Conservation (phyloP, 495 filamentous ascomycete species). For the Trichoderma orchidacearum region DNA sequence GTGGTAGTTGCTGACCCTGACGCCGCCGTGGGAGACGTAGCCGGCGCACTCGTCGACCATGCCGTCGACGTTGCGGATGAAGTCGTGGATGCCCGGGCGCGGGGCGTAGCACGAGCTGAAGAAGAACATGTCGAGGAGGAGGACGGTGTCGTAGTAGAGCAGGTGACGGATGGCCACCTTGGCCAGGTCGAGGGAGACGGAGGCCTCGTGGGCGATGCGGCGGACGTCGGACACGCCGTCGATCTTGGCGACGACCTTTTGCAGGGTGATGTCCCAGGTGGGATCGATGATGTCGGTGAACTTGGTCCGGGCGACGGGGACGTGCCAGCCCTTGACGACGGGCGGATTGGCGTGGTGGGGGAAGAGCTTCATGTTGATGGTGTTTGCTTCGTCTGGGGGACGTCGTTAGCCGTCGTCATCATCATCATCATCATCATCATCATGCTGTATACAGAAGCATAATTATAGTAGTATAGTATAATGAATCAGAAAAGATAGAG, state of each 20-base stretch:
- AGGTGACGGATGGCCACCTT: conserved; percentile 77
- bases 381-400: conserved; percentile 69
- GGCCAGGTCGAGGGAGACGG: conserved; percentile 71
- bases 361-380: conserved; percentile 92
- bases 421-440: no score
- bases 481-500: not conserved
- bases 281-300: conserved; percentile 58
- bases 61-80: conserved; percentile 50
- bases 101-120: conserved; percentile 83
- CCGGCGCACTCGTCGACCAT: conserved; percentile 76
- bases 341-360: conserved; percentile 68
- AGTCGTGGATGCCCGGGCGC: conserved; percentile 54
- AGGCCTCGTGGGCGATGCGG: conserved; percentile 68
- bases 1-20: conserved; percentile 30
- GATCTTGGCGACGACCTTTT: conserved; percentile 67
- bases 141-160: conserved; percentile 76
- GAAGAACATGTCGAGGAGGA: conserved; percentile 85
- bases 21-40: conserved; percentile 48
- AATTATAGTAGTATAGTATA: not conserved
- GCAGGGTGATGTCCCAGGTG: conserved; percentile 86
- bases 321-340: conserved; percentile 69
- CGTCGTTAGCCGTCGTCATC: not conserved
- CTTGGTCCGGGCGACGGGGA: conserved; percentile 78
- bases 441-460: not conserved
- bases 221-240: conserved; percentile 82